These are phyloP conservation scores for Kalmusia sp. DNA, from an alignment of 2,329 filamentous ascomycete species.

Conservation along the genomic window DNA sequence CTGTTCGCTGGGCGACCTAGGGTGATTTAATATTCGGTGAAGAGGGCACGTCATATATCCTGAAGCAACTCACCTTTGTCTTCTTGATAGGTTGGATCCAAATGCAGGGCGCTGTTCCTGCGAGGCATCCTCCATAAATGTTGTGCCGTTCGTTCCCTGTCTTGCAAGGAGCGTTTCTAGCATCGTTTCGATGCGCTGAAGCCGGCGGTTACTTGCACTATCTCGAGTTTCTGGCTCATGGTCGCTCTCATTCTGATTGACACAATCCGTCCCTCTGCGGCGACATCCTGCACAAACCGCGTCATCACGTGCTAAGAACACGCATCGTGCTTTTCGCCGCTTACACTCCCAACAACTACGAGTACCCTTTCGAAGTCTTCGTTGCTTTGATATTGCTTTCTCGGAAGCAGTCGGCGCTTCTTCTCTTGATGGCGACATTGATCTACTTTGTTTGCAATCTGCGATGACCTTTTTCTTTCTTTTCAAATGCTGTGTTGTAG, in stretches of 20 bases:
- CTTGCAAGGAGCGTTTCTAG: constrained; percentile 3
- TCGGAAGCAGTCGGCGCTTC: background rate
- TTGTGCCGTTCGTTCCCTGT: background rate
- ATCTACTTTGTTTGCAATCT: too few species aligned
- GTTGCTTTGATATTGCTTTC: constrained; percentile 12
- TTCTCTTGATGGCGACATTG: background rate
- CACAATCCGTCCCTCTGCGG: constrained; percentile 14
- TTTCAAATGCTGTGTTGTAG: background rate
- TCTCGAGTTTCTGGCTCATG: background rate
- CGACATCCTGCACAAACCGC: constrained; percentile 15
- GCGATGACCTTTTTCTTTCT: background rate
- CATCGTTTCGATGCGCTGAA: constrained; percentile 10
- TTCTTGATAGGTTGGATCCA: too few species aligned
- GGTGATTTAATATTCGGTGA: too few species aligned
- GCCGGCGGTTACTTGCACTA: background rate
- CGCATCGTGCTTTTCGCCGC: constrained; percentile 34
- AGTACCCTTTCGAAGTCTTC: constrained; percentile 48
- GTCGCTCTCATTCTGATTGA: constrained; percentile 14
- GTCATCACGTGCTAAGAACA: constrained; percentile 13
- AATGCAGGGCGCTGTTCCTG: too few species aligned
- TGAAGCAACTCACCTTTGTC: background rate
- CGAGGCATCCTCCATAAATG: background rate
- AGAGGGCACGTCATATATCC: too few species aligned
- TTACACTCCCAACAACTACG: constrained; percentile 50
- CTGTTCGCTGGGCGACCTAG: background rate